phyloP scores from a whole-genome alignment of 2,329 filamentous ascomycete species.

The Colletotrichum somersetense region DNA sequence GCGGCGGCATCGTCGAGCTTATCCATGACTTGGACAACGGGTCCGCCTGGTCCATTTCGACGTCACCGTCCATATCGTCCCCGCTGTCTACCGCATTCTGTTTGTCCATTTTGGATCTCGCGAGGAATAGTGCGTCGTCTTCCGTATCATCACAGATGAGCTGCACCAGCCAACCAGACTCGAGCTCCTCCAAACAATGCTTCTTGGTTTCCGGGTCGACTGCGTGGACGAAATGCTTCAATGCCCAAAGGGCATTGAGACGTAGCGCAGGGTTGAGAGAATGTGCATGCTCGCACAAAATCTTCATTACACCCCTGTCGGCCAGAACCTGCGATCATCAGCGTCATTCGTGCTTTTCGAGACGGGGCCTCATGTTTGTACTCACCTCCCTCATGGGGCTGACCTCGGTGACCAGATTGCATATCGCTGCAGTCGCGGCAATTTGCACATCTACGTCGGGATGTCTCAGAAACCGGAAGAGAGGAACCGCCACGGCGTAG shows the following conservation, averaged over 20 bases:
- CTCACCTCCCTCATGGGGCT: constrained; percentile 91
- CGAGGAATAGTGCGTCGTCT: constrained; percentile 62
- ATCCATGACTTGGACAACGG: constrained; percentile 51
- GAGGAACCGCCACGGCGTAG: constrained; percentile 81
- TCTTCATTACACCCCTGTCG: constrained; percentile 78
- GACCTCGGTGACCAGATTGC: constrained; percentile 88
- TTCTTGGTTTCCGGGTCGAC: constrained; percentile 80
- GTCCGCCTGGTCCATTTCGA: constrained; percentile 66
- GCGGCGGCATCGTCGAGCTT: constrained; percentile 41
- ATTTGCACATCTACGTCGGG: constrained; percentile 83
- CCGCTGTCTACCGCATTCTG: constrained; percentile 43
- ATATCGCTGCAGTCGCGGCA: constrained; percentile 85
- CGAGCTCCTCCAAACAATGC: constrained; percentile 81
- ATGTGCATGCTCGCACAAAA: constrained; percentile 86
- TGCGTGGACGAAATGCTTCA: constrained; percentile 89
- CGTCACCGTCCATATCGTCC: constrained; percentile 68
- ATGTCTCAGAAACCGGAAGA: constrained; percentile 82
- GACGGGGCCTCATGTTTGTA: constrained; percentile 39
- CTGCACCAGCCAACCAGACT: constrained; percentile 83
- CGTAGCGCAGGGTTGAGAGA: constrained; percentile 83
- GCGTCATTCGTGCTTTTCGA: background rate
- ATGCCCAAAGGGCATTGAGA: constrained; percentile 89
- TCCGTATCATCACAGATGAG: constrained; percentile 77
- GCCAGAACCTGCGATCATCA: constrained; percentile 71
- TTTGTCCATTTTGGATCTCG: constrained; percentile 50